Conservation (phyloP, 352 stramenopile genomes). For the Phytophthora lateralis region DNA sequence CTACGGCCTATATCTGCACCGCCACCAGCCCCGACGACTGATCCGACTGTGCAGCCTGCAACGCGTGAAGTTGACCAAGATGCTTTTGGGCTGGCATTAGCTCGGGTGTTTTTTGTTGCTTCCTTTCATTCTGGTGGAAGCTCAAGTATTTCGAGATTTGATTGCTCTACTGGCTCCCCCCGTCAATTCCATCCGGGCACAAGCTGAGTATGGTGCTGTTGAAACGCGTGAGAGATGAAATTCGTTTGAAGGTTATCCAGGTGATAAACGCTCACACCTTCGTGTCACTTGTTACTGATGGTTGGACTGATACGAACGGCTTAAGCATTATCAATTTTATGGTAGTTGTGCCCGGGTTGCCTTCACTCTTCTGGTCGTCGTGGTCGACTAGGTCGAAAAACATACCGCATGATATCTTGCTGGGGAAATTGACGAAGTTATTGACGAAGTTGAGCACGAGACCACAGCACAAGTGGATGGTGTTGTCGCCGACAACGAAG, state of each 20-base stretch:
- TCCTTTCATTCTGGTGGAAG: conserved; percentile 9
- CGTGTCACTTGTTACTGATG: conserved; percentile 5
- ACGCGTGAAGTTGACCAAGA: background rate
- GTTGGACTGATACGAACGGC: background rate
- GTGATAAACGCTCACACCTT: background rate
- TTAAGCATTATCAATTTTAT: conserved; percentile 8
- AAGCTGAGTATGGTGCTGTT: conserved; percentile 2
- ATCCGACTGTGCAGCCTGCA: background rate
- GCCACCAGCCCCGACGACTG: background rate
- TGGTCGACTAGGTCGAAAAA: conserved; percentile 6
- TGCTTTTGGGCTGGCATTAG: conserved; percentile 9
- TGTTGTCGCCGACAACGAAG: conserved; percentile 6
- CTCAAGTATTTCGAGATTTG: conserved; percentile 7
- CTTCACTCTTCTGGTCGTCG: conserved; percentile 4
- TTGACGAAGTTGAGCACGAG: background rate
- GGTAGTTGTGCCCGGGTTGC: conserved; percentile 1
- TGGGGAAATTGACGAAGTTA: conserved; percentile 1
- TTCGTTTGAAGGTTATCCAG: background rate
- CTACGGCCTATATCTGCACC: background rate
- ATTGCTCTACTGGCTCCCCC: conserved; percentile 4
- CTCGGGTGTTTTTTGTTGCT: conserved; percentile 2
- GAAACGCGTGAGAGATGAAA: background rate
- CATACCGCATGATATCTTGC: background rate
- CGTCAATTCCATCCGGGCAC: conserved; percentile 1
- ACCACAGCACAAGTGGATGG: background rate